Base-by-base conservation (phyloP, 2,329 filamentous ascomycete genomes). In the Microthyrium microscopicum region DNA sequence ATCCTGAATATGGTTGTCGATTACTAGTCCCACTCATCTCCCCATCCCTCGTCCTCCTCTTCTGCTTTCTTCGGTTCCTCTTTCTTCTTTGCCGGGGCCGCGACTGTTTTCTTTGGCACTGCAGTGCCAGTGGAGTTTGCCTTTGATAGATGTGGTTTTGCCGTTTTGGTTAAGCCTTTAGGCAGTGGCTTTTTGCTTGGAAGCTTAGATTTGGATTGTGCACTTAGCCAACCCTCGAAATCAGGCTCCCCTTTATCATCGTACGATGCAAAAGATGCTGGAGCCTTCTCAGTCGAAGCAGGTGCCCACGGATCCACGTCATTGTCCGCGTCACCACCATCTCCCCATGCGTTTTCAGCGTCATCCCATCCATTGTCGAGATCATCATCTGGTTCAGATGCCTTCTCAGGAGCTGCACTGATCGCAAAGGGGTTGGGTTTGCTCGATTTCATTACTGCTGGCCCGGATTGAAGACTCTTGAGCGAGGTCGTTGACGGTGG, bases 201-300 rank as follows among this genome's bases (percentile, higher is more conserved):
- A 46, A 65, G 65, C 58, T 91, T 94, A 41, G 78, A 70, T 41
- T 76, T 68, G 5, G 78, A 73, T 51, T 94, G 83, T 9, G 85
- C 84, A 9, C 82, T 84, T 16, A 95, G 56, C 85, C 89, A 95
- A 4, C 84, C 85, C 4, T 84, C 87, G 54, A 98, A 95, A 53
- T 95, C 89, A 0, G 87, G 87, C 52, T 98, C 87, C 3, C 77
- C 75, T 18, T 79, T 74, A 44, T 93, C 84, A 38, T 87, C 81
- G 42, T 78, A 87, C 5, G 48, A 66, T 57, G 20, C 49, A 35
- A 61, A 46, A 5, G 51, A 33, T 31, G 50, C 46, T 4, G 38
- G 34, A 15, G 50, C 45, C 20, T 54, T 51, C 42, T 38, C 26
- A 45, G 46, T 42, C 47, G 51, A 46, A 36, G 38, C 52, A 42